Evolutionary conservation across 208 protist genomes (phyloP).

Genomic region (Crithidia bombi): DNA sequence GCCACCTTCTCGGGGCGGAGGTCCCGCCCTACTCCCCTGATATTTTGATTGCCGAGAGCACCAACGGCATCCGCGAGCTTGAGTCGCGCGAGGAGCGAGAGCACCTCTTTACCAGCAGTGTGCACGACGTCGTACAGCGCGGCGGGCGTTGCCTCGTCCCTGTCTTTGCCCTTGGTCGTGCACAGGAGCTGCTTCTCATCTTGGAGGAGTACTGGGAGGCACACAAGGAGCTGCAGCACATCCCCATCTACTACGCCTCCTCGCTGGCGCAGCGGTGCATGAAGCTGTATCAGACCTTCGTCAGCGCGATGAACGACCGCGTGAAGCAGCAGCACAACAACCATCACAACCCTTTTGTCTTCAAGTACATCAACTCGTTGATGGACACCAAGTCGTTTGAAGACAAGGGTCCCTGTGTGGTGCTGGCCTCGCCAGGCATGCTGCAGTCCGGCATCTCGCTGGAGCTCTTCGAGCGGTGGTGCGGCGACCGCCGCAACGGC

Average conservation of each 20-base stretch:
- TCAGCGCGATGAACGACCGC: conserved; percentile 98
- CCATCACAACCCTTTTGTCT: conserved; percentile 97
- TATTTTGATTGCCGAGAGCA: conserved; percentile 98
- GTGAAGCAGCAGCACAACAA: conserved; percentile 93
- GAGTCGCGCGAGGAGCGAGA: conserved; percentile 96
- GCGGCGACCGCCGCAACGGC: conserved; percentile 94
- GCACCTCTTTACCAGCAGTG: conserved; percentile 92
- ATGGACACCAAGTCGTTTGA: conserved; percentile 92
- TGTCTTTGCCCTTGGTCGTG: conserved; percentile 98
- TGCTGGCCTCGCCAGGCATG: conserved; percentile 97
- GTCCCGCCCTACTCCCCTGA: conserved; percentile 93
- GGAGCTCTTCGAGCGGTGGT: conserved; percentile 99
- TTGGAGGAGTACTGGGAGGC: conserved; percentile 98
- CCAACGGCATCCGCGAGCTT: conserved; percentile 97
- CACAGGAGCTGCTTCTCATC: conserved; percentile 99
- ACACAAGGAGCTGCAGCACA: conserved; percentile 96
- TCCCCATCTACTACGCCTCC: conserved; percentile 99
- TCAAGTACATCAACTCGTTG: conserved; percentile 97
- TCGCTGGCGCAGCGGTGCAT: conserved; percentile 98
- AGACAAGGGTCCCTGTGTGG: conserved; percentile 93
- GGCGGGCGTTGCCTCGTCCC: conserved; percentile 98
- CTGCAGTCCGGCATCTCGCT: conserved; percentile 97
- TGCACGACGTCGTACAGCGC: conserved; percentile 92
- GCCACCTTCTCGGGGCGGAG: conserved; percentile 98
- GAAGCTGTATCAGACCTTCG: conserved; percentile 97